A percentile compares a stretch with the other conserved stretches of the same genome.
These are phyloP conservation scores for Monoraphidium neglectum DNA, from an alignment of 139 green algal genomes.

Conservation along the genomic window DNA sequence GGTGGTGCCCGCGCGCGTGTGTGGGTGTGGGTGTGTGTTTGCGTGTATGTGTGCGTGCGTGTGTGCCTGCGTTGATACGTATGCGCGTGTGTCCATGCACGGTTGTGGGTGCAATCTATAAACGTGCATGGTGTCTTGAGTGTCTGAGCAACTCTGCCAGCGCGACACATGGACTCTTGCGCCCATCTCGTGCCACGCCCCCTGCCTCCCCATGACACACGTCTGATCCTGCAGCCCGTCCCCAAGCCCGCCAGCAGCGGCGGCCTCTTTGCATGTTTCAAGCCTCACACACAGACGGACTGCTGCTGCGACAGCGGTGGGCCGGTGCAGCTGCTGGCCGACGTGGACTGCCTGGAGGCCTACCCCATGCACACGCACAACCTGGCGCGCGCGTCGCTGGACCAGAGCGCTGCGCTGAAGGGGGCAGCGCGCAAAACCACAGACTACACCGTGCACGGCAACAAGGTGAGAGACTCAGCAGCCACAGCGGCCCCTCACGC, in stretches of 20 bases:
- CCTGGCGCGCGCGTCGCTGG: conserved; percentile 30
- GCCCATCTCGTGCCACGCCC: too few species aligned
- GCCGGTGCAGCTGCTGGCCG: conserved; percentile 28
- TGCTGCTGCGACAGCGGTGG: conserved; percentile 11
- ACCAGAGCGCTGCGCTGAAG: background rate
- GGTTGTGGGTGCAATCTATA: background rate
- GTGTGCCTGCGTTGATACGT: background rate
- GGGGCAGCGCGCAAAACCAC: background rate
- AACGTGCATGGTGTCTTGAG: too few species aligned
- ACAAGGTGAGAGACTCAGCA: conserved; percentile 10
- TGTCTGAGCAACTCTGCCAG: too few species aligned
- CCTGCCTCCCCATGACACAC: too few species aligned
- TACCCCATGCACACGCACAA: conserved; percentile 34
- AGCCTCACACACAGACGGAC: conserved; percentile 14
- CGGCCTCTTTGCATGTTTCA: conserved; percentile 17
- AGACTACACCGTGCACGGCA: conserved; percentile 49
- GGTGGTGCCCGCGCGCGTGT: conserved; percentile 22
- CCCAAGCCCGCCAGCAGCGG: conserved; percentile 1
- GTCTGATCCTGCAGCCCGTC: background rate
- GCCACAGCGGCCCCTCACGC: too few species aligned
- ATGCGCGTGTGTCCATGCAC: background rate
- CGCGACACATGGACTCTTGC: too few species aligned
- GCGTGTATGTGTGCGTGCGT: conserved; percentile 6
- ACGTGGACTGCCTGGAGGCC: conserved; percentile 44
- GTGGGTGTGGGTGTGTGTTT: conserved; percentile 1